A percentile compares a stretch with the other conserved stretches of the same genome.
phyloP scores from a whole-genome alignment of 805 yeast genomes.

The Metschnikowia dekortorum region DNA sequence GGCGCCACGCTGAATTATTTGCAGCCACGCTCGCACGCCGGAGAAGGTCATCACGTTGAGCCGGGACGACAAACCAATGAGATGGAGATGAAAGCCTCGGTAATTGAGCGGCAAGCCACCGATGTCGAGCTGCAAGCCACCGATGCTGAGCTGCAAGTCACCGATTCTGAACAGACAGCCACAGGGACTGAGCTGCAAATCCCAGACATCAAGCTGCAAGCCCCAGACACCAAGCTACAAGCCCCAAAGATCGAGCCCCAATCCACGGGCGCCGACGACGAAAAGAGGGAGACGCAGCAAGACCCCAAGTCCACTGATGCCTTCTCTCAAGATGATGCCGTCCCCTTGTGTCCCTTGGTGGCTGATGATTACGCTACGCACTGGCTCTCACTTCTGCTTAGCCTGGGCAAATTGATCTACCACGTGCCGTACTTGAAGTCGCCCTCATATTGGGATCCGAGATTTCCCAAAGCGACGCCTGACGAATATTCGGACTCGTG shows the following conservation, averaged over 20 bases:
- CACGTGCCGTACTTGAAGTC: constrained; percentile 58
- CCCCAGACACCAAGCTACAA: too few species aligned
- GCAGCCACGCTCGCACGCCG: constrained; percentile 1
- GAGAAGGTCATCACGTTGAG: too few species aligned
- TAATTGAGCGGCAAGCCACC: too few species aligned
- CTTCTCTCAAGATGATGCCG: neutral
- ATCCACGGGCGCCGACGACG: neutral
- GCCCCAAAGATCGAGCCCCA: neutral
- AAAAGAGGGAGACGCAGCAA: neutral
- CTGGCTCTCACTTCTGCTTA: constrained; percentile 36
- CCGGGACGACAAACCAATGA: too few species aligned
- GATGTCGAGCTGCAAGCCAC: too few species aligned
- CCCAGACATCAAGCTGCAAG: too few species aligned
- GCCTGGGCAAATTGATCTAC: constrained; percentile 29
- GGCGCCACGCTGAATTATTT: neutral
- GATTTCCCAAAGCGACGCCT: constrained; percentile 31
- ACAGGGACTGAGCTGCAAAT: too few species aligned
- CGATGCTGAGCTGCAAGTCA: too few species aligned
- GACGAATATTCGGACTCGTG: constrained; percentile 35
- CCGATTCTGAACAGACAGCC: too few species aligned
- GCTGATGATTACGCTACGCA: constrained; percentile 50
- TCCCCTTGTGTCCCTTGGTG: constrained; percentile 53
- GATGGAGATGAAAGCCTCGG: too few species aligned
- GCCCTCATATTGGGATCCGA: constrained; percentile 35
- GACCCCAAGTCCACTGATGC: neutral